Conservation (phyloP, 164 flowering plant genomes). For the Chimonanthus praecox region DNA sequence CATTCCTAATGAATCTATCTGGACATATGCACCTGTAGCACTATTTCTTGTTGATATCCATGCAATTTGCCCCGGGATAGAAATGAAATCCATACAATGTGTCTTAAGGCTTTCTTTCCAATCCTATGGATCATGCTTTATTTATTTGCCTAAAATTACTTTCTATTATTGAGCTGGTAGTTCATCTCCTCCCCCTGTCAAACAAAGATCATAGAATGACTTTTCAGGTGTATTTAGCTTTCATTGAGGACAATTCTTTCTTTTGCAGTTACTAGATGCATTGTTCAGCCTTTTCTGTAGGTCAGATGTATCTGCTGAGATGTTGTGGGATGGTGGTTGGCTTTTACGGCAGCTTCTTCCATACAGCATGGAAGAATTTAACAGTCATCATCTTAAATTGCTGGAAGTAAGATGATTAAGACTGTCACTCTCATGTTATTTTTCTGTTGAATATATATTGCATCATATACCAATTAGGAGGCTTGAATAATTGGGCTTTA, state of each 20-base stretch:
- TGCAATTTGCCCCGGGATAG: neutral
- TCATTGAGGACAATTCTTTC: neutral
- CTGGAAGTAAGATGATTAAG: conserved; percentile 47
- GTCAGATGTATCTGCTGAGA: conserved; percentile 77
- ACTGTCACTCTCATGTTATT: neutral
- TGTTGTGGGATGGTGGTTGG: conserved; percentile 98
- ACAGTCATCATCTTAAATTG: conserved; percentile 49
- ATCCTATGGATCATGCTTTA: neutral
- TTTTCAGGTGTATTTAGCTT: neutral
- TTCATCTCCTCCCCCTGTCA: neutral
- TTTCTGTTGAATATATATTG: neutral
- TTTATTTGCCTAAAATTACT: neutral
- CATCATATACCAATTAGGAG: neutral
- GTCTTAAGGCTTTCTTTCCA: neutral
- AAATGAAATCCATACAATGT: neutral
- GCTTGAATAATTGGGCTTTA: neutral
- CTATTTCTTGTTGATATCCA: neutral
- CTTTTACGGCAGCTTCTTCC: conserved; percentile 93
- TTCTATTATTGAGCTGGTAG: neutral
- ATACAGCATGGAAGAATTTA: conserved; percentile 70
- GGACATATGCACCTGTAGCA: neutral
- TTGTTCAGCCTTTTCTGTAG: conserved; percentile 81
- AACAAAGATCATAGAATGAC: neutral
- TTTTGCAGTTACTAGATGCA: conserved; percentile 73
- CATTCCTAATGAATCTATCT: neutral